Conservation (phyloP, 352 stramenopile species). For the Phytophthora melonis region DNA sequence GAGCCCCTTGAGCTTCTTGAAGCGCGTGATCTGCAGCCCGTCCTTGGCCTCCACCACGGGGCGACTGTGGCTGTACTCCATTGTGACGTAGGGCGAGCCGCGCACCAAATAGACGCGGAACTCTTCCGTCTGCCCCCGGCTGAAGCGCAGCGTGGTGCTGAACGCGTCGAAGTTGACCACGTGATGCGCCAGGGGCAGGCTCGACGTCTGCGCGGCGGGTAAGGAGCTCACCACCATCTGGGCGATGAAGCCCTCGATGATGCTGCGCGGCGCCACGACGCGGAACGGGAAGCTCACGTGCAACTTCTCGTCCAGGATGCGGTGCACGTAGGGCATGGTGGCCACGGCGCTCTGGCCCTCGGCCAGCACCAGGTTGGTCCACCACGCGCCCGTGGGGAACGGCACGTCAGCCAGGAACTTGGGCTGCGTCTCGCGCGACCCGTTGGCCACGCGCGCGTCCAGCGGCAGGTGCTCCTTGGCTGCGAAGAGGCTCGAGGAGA, state of each 20-base stretch:
- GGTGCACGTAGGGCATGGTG: slow-evolving; percentile 78
- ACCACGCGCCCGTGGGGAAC: slow-evolving; percentile 85
- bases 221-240: slow-evolving; percentile 65
- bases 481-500: slow-evolving; percentile 62
- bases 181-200: slow-evolving; percentile 46
- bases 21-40: slow-evolving; percentile 52
- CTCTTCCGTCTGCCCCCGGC: slow-evolving; percentile 37
- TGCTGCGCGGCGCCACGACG: slow-evolving; percentile 63
- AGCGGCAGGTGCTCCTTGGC: slow-evolving; percentile 48
- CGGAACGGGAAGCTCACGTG: slow-evolving; percentile 85
- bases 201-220: not conserved
- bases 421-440: not conserved
- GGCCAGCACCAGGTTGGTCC: slow-evolving; percentile 84
- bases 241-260: slow-evolving; percentile 78
- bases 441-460: slow-evolving; percentile 30
- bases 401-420: slow-evolving; percentile 57
- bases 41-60: slow-evolving; percentile 67
- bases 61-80: slow-evolving; percentile 65
- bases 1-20: slow-evolving; percentile 60
- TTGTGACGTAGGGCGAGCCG: slow-evolving; percentile 83
- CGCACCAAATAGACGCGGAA: slow-evolving; percentile 76
- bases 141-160: slow-evolving; percentile 74
- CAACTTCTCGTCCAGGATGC: slow-evolving; percentile 62
- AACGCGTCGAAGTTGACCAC: slow-evolving; percentile 79
- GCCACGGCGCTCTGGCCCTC: slow-evolving; percentile 64